Percentiles rank a stretch among this genome's conserved stretches.
Evolutionary conservation across 768 basidiomycete genomes (phyloP).

Genomic region (Boletus rufocinnamomeus): DNA sequence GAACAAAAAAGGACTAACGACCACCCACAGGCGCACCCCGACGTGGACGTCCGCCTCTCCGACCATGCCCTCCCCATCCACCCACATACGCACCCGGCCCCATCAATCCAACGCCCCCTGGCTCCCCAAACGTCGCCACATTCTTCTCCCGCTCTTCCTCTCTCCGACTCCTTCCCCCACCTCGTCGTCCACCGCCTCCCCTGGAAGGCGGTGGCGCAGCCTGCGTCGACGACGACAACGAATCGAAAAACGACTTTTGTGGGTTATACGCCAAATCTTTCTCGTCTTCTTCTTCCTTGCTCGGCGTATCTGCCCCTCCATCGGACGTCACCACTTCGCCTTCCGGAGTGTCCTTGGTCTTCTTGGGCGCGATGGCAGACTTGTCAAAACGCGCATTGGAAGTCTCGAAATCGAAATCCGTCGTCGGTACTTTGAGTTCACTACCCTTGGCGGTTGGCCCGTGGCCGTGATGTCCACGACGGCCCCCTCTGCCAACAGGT

Average conservation of each 20-base stretch:
- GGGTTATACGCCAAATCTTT: constrained; percentile 68
- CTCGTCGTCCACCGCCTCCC: constrained; percentile 44
- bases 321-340: constrained; percentile 37
- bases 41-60: constrained; percentile 47
- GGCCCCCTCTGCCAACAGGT: constrained; percentile 42
- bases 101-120: constrained; percentile 75
- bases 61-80: constrained; percentile 73
- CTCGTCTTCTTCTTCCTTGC: constrained; percentile 40
- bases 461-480: constrained; percentile 35
- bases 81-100: constrained; percentile 80
- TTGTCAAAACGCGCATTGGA: constrained; percentile 85
- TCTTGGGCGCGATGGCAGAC: constrained; percentile 48
- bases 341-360: constrained; percentile 30
- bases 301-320: constrained; percentile 26
- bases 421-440: constrained; percentile 60
- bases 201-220: constrained; percentile 33
- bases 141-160: constrained; percentile 86
- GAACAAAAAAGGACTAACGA: constrained; percentile 21
- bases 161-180: constrained; percentile 64
- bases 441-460: constrained; percentile 32
- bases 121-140: constrained; percentile 85
- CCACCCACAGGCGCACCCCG: constrained; percentile 25
- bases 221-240: constrained; percentile 52
- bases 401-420: constrained; percentile 81
- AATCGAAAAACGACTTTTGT: constrained; percentile 80